These are phyloP conservation scores for Gossypium schwendimanii DNA, from an alignment of 441 rosid genomes.

Conservation along the genomic window DNA sequence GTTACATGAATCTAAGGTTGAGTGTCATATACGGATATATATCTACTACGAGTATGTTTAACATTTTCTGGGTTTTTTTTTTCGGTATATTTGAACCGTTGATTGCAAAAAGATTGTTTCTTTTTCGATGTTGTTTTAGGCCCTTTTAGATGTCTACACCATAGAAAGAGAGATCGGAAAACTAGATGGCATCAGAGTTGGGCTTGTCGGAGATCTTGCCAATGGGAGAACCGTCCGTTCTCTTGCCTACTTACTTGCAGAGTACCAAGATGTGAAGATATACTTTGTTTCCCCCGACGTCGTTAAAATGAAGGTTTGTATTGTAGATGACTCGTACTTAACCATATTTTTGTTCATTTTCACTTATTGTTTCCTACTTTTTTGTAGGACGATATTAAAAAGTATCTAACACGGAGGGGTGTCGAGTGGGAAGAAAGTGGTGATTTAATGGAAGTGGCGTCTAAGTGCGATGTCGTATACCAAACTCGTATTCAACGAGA, in stretches of 20 bases:
- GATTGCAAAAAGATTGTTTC: neutral
- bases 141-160: constrained; percentile 86
- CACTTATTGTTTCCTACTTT: neutral
- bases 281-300: constrained; percentile 88
- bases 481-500: constrained; percentile 92
- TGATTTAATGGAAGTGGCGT: constrained; percentile 76
- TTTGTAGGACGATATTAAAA: constrained; percentile 85
- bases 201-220: constrained; percentile 94
- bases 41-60: neutral
- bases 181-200: constrained; percentile 80
- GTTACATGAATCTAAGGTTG: neutral
- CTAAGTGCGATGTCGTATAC: constrained; percentile 76
- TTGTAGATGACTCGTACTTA: neutral
- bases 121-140: constrained; percentile 33
- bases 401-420: constrained; percentile 56
- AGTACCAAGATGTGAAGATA: constrained; percentile 75
- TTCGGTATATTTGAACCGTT: neutral
- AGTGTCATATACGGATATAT: neutral
- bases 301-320: constrained; percentile 84
- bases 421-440: constrained; percentile 90
- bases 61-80: too few species aligned
- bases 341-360: neutral
- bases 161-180: constrained; percentile 84
- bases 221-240: constrained; percentile 94
- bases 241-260: constrained; percentile 84